Evolutionary conservation across 208 protist genomes (phyloP), one percentile per base, ranked within the genome.

Genomic region (Leishmania mexicana): DNA sequence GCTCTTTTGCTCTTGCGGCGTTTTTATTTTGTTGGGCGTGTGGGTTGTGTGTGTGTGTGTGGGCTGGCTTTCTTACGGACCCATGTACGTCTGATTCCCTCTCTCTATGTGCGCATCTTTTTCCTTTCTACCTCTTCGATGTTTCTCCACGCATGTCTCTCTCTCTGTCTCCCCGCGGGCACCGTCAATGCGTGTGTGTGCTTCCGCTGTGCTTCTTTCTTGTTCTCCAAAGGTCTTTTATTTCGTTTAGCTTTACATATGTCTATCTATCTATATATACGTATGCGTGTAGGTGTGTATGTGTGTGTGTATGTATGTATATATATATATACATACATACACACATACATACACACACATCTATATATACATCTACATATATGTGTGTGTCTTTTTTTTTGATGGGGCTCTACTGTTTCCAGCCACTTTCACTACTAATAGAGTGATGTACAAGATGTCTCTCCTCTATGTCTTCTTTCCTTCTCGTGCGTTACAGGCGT

Each of bases 401-500:
- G 38, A 21, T 40, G 35, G 62, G 51, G 60, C 67, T 76, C 31
- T 75, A 28, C 72, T 68, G 28, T 80, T 45, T 42, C 51, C 35
- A 38, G n/a, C 51, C 2, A 54, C 24, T 75, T 81, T 8, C 70
- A 74, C 70, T 74, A 74, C 42, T 54, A 51, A 17, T 54, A 49
- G 40, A 49, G 70, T 74, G 70, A 74, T 74, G 70, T 74, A 74
- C 70, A 74, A 40, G 49, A 65, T 64, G 19, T 57, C 24, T 76
- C 54, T 64, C 51, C 19, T 62, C 73, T 7, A 28, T 38, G 0
- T 24, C 19, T 42, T 70, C 19, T 49, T 79, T 3, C 49, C 31
- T 31, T 58, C 31, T 5, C 51, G 57, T 72, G 35, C 47, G 49
- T 21, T 78, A 6, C 31, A 53, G 8, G 53, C 11, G 31, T 62